phyloP scores from a whole-genome alignment of 768 basidiomycete species.

The Cystofilobasidium bisporidii region DNA sequence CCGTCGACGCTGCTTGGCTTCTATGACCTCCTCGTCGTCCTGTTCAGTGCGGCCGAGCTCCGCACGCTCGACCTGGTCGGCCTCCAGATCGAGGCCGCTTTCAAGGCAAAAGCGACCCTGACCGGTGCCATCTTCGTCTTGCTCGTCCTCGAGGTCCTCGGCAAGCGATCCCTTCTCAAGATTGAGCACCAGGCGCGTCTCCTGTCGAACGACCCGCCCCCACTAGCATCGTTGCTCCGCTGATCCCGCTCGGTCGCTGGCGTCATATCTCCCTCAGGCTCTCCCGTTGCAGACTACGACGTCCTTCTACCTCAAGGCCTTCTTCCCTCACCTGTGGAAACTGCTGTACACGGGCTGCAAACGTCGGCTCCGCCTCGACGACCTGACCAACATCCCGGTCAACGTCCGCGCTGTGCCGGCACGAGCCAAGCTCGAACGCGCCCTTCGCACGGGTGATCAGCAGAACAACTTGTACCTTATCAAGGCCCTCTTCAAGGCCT shows the following conservation, averaged over 20 bases:
- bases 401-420: constrained; percentile 8
- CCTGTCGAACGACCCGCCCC: no score
- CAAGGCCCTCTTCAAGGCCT: neutral
- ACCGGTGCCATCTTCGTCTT: neutral
- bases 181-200: constrained; percentile 4
- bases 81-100: neutral
- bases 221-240: no score
- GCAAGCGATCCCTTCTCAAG: constrained; percentile 7
- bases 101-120: constrained; percentile 1
- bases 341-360: constrained; percentile 19
- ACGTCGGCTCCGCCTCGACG: constrained; percentile 6
- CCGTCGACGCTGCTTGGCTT: constrained; percentile 5
- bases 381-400: constrained; percentile 2
- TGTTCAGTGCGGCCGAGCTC: constrained; percentile 14
- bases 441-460: neutral
- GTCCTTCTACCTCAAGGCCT: constrained; percentile 12
- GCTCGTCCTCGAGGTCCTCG: constrained; percentile 9
- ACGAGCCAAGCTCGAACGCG: neutral
- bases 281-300: neutral
- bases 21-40: constrained; percentile 5
- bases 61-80: constrained; percentile 11
- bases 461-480: neutral
- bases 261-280: no score
- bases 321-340: constrained; percentile 12
- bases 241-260: no score